Evolutionary conservation across 768 basidiomycete species (phyloP), one percentile per base, ranked within the genome.

Genomic region (Scleroderma citrinum): DNA sequence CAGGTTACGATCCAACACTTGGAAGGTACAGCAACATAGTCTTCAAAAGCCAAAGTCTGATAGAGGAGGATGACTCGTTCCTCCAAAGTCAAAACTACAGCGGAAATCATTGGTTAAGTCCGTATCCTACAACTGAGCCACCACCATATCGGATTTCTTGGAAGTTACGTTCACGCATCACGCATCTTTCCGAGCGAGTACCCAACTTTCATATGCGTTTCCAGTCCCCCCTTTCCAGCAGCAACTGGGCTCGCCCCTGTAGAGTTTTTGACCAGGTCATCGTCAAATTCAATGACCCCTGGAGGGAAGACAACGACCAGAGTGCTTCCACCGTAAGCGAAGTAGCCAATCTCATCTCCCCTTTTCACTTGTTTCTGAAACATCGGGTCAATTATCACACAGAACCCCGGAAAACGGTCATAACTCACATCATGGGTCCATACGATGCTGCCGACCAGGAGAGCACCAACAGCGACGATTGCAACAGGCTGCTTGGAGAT

Each of bases 301-400:
- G 67, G 68, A 3, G 83, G 81, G 65, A 85, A 85, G 16, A 87
- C 59, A 17, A 62, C 71, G 24, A 87, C 75, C 29, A 82, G 54
- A 2, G 87, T 89, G 56, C 83, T 85, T n/a, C 87, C 87, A 1
- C 87, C 88, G 59, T 89, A 90, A 23, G 82, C 76, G 55, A 83
- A 83, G 56, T 77, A 74, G 51, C 82, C 82, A 0, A 84, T 70
- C 64, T 83, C 80, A 29, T 84, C 81, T 38, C 86, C 87, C 49
- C 79, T 78, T 41, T 78, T 73, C 13, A 90, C 17, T 21, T 44
- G 65, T 38, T 76, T 71, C 63, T 76, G 49, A 24, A 48, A 19
- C 1, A 10, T 44, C 30, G 12, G 44, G 23, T 45, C 12, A 13
- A 29, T 4, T 11, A 43, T 11, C 30, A 5, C 32, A 16, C 17